Base-by-base conservation (phyloP, 768 basidiomycete genomes). In the Boletellus sp. region DNA sequence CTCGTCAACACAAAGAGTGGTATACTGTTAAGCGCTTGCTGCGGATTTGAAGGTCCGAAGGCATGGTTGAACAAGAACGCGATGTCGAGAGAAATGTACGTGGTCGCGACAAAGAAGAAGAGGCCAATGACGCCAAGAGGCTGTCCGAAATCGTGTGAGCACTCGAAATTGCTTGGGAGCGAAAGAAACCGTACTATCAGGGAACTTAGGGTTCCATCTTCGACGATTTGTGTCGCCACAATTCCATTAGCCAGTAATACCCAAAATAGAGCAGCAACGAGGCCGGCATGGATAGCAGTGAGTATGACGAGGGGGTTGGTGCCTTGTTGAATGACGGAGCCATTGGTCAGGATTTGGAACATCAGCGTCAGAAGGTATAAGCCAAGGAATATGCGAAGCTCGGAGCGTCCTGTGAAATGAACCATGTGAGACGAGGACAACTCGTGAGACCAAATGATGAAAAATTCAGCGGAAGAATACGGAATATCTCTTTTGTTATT, bases 191-290 rank as follows among this genome's bases (percentile, higher is more conserved):
- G 57, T 47, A 89, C 87, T 47, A 87, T 70, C 42, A 89, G 53
- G 51, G 84, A 80, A 57, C 79, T 79, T 31, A 84, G 71, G 0
- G 90, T 90, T 6, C 93, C 95, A 61, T 90, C 95, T 65, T 97
- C 95, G 47, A 97, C 88, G 42, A 94, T 64, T 69, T 98, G 95
- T n/a, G 86, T 89, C 32, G 85, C 83, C 19, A 93, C 78, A 51
- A 91, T 69, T 9, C 77, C 87, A 67, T 89, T 91, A 28, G 77
- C 89, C 45, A 90, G 72, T 55, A 92, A 70, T 7, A 78, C 61
- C 88, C 91, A 93, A 64, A 93, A 94, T 4, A 92, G 70, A 3
- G 85, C 78, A 4, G 81, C 84, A 38, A 94, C 80, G 16, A 84
- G 53, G 4, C 84, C 93, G 2, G 88, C 83, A 55, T 96, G 94